Evolutionary conservation across 164 flowering plant species (phyloP).

Genomic region (Nymphaea colorata): DNA sequence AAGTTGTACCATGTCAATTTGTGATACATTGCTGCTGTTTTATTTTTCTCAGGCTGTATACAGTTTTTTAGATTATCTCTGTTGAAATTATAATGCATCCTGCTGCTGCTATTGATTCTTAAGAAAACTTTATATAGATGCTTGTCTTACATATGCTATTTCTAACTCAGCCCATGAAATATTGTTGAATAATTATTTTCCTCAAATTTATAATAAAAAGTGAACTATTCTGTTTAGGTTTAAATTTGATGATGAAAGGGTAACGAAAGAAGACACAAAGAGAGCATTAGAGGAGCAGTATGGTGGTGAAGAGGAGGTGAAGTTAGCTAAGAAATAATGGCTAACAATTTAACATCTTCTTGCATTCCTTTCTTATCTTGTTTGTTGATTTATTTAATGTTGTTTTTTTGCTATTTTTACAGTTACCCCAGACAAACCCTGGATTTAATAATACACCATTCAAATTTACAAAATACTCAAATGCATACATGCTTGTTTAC

Average conservation of each 20-base stretch:
- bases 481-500: slow-evolving; percentile 61
- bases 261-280: slow-evolving; percentile 42
- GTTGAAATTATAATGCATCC: too few species aligned
- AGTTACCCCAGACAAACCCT: slow-evolving; percentile 47
- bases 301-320: slow-evolving; percentile 55
- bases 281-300: slow-evolving; percentile 46
- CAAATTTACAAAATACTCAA: slow-evolving; percentile 45
- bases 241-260: slow-evolving; percentile 45
- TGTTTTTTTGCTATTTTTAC: slow-evolving; percentile 2
- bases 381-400: neutral
- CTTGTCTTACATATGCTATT: too few species aligned
- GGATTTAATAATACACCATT: slow-evolving; percentile 41
- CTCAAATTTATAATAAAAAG: too few species aligned
- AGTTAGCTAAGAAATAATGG: neutral
- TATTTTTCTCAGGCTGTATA: too few species aligned
- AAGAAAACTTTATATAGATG: too few species aligned
- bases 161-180: neutral
- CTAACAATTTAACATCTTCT: neutral
- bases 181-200: neutral
- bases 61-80: too few species aligned
- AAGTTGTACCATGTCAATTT: too few species aligned
- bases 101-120: too few species aligned
- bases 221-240: slow-evolving; percentile 13
- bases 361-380: neutral
- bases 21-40: too few species aligned